phyloP scores from a whole-genome alignment of 2,329 filamentous ascomycete species.

The Monosporascus ibericus region DNA sequence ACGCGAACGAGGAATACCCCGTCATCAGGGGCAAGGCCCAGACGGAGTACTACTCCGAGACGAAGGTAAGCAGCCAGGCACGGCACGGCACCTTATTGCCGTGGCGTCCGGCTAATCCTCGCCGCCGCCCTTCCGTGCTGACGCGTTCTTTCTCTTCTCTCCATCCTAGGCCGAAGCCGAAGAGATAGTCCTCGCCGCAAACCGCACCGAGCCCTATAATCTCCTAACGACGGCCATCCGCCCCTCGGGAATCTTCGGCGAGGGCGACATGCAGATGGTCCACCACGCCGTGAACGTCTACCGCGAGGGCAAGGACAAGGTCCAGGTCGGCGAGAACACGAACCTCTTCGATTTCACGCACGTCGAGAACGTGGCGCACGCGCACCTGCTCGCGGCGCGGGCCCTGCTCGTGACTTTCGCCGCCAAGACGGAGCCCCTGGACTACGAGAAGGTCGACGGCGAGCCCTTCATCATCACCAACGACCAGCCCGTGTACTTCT shows the following conservation, averaged over 20 bases:
- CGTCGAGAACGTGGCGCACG: slow-evolving; percentile 62
- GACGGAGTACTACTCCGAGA: slow-evolving; percentile 81
- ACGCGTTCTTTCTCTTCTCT: not conserved
- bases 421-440: slow-evolving; percentile 54
- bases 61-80: slow-evolving; percentile 57
- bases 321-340: slow-evolving; percentile 70
- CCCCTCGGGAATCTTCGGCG: slow-evolving; percentile 84
- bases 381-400: slow-evolving; percentile 73
- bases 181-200: slow-evolving; percentile 70
- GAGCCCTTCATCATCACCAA: slow-evolving; percentile 90
- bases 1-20: slow-evolving; percentile 80
- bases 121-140: not conserved
- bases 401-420: slow-evolving; percentile 61
- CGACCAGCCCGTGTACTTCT: slow-evolving; percentile 81
- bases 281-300: slow-evolving; percentile 69
- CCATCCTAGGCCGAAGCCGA: slow-evolving; percentile 64
- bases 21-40: slow-evolving; percentile 65
- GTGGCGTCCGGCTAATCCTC: not conserved
- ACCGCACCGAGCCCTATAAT: slow-evolving; percentile 48
- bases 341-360: slow-evolving; percentile 62
- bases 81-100: too few species aligned
- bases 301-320: slow-evolving; percentile 59
- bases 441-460: slow-evolving; percentile 71
- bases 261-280: slow-evolving; percentile 74
- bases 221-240: slow-evolving; percentile 78